A percentile compares a stretch with the other conserved stretches of the same genome.
phyloP scores from a whole-genome alignment of 2,329 filamentous ascomycete genomes.

The Trichoderma gracile region DNA sequence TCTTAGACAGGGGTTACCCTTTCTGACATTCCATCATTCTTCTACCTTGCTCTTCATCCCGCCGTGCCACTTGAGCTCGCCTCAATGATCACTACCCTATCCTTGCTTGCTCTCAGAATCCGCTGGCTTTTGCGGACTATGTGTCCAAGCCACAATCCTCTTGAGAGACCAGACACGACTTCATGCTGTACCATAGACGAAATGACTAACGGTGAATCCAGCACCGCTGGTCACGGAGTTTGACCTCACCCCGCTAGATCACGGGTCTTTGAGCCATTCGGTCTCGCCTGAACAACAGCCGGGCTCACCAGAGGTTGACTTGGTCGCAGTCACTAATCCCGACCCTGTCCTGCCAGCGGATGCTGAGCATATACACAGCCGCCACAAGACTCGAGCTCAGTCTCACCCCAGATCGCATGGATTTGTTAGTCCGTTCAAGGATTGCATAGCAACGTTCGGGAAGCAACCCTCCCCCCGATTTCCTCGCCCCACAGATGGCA shows the following conservation, averaged over 20 bases:
- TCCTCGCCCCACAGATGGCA: conserved; percentile 37
- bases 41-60: background rate
- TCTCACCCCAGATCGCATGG: conserved; percentile 1
- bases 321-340: conserved; percentile 23
- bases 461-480: conserved; percentile 32
- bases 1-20: background rate
- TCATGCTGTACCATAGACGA: conserved; percentile 33
- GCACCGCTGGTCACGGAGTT: conserved; percentile 30
- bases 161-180: conserved; percentile 10
- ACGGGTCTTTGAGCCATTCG: background rate
- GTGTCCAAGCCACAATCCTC: background rate
- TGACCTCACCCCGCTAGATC: conserved; percentile 28
- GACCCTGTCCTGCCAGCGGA: conserved; percentile 11
- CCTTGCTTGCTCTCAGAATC: background rate
- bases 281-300: conserved; percentile 1
- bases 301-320: conserved; percentile 29
- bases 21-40: background rate
- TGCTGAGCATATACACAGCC: conserved; percentile 23
- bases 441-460: conserved; percentile 36
- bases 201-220: conserved; percentile 36
- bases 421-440: conserved; percentile 39
- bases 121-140: background rate
- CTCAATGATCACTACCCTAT: background rate
- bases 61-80: background rate
- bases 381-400: conserved; percentile 5